Evolutionary conservation across 2,329 filamentous ascomycete genomes (phyloP), one percentile per base, ranked within the genome.

Genomic region (Xylaria sp.): DNA sequence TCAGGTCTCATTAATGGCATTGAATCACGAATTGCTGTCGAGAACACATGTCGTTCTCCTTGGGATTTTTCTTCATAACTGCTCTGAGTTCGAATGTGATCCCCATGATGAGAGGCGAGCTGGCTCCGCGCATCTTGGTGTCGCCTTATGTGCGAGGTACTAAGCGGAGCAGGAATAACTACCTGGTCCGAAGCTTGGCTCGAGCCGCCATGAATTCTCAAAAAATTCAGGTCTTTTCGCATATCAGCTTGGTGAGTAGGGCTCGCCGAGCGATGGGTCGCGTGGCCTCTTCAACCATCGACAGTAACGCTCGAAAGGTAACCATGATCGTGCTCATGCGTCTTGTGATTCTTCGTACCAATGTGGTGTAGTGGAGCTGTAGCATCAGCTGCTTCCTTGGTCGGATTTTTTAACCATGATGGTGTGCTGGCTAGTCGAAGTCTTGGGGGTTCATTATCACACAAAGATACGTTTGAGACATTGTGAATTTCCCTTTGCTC

Each of bases 381-480:
- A 47, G 72, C 73, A 58, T 73, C 60, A 20, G 71, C 71, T 62
- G 71, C 67, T 69, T 67, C 59, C 67, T 74, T 72, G 27, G 66
- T 67, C 22, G 75, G 77, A 31, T 64, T 64, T 50, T 65, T 76
- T n/a, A 77, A 53, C 75, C 76, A 78, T 53, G 67, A 54, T 5
- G 76, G 74, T 17, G 76, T 74, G 57, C 73, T 76, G 47, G 71
- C 56, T 27, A 76, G 45, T 49, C 66, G 72, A 33, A 57, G 39
- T 62, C 63, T 73, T 9, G 71, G 75, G 50, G 63, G 60, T 25
- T 45, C 13, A 10, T 44, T 47, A 38, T 55, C 66, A 47, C 25
- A 17, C 42, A 49, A 50, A 9, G 51, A 22, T 59, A 33, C 25
- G n/a, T 67, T 47, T 47, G 25, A 42, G 10, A 20, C n/a, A 22